Conservation (phyloP, 371 early-diverging fungal genomes). For the Coemansia sp. region DNA sequence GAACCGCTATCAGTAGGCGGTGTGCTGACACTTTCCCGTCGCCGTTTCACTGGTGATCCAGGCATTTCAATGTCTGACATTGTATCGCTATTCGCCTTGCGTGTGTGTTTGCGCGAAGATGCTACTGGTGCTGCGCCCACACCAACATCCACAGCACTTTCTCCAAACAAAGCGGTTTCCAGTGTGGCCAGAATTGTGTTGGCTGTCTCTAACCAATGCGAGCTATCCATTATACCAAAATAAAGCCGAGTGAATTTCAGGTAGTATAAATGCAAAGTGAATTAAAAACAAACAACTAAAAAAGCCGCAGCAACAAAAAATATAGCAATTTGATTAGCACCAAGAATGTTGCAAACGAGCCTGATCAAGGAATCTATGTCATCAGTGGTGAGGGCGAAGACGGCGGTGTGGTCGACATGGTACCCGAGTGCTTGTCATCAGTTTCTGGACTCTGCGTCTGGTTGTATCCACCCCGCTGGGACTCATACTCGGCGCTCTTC, state of each 20-base stretch:
- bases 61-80: conserved; percentile 39
- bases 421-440: background rate
- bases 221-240: background rate
- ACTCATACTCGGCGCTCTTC: background rate
- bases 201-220: background rate
- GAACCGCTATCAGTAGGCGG: conserved; percentile 5
- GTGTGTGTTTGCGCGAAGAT: conserved; percentile 37
- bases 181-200: conserved; percentile 1
- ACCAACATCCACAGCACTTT: conserved; percentile 5
- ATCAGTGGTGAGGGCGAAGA: conserved; percentile 3
- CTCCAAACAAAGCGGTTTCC: conserved; percentile 40
- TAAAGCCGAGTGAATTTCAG: background rate
- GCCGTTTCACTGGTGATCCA: conserved; percentile 37
- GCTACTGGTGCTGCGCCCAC: background rate
- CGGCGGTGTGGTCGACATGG: conserved; percentile 7
- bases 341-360: background rate
- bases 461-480: background rate
- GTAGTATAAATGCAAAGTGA: background rate
- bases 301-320: background rate
- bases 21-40: conserved; percentile 37
- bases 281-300: background rate
- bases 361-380: background rate
- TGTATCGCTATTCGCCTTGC: conserved; percentile 35
- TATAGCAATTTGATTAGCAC: background rate
- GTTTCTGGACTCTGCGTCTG: background rate